Evolutionary conservation across 352 stramenopile species (phyloP).

Genomic region (Pythium folliculosum): DNA sequence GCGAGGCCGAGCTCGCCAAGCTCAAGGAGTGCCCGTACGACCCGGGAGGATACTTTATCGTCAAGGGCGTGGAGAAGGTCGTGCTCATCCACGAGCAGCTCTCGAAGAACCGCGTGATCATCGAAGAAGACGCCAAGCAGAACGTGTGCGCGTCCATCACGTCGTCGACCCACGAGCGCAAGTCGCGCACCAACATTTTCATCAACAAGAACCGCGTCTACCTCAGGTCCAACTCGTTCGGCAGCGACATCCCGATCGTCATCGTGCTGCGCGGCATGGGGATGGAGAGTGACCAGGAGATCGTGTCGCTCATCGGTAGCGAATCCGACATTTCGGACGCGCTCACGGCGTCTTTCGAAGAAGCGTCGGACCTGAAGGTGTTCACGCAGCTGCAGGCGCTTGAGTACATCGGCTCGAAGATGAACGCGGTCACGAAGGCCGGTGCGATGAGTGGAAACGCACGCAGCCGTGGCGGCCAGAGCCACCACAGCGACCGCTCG

Average conservation of each 20-base stretch:
- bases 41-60: constrained; percentile 99
- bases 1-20: constrained; percentile 92
- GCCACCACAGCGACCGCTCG: constrained; percentile 49
- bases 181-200: constrained; percentile 97
- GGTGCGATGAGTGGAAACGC: constrained; percentile 43
- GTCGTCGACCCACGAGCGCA: constrained; percentile 98
- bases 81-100: constrained; percentile 99
- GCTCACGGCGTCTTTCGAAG: constrained; percentile 95
- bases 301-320: constrained; percentile 95
- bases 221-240: constrained; percentile 98
- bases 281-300: constrained; percentile 98
- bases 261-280: constrained; percentile 98
- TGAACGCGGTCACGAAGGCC: constrained; percentile 80
- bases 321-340: constrained; percentile 95
- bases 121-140: constrained; percentile 95
- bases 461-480: constrained; percentile 33
- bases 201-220: constrained; percentile 97
- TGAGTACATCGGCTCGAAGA: constrained; percentile 97
- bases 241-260: constrained; percentile 97
- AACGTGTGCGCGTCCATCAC: constrained; percentile 96
- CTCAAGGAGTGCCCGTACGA: constrained; percentile 99
- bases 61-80: constrained; percentile 98
- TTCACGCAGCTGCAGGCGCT: constrained; percentile 96
- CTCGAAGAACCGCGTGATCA: constrained; percentile 99
- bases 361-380: constrained; percentile 94